These are phyloP conservation scores for Nakazawaea pomicola DNA, from an alignment of 805 yeast genomes.

Conservation along the genomic window DNA sequence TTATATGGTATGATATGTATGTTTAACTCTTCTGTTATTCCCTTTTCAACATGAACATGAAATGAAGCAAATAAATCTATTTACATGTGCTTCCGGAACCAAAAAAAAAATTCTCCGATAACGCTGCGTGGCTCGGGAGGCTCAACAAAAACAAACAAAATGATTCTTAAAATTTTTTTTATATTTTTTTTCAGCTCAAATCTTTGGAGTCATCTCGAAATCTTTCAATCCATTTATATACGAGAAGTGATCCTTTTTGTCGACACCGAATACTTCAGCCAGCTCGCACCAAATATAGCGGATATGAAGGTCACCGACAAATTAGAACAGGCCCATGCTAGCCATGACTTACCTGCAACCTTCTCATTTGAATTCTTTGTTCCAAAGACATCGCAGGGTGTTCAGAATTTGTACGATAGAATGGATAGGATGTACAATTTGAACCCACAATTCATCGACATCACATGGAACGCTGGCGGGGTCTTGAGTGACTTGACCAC, in stretches of 20 bases:
- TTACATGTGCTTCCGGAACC: no score
- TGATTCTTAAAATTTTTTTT: no score
- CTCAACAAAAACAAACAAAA: constrained; percentile 5
- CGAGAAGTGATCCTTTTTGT: no score
- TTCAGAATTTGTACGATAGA: constrained; percentile 90
- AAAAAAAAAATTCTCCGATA: no score
- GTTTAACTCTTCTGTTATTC: no score
- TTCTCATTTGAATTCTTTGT: constrained; percentile 96
- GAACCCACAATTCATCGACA: constrained; percentile 88
- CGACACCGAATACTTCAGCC: no score
- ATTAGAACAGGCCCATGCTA: constrained; percentile 33
- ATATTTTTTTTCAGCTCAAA: neutral
- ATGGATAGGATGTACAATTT: constrained; percentile 96
- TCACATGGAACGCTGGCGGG: constrained; percentile 99
- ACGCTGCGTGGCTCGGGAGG: neutral
- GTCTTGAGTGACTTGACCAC: constrained; percentile 76
- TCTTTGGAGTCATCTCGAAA: neutral
- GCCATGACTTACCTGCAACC: constrained; percentile 42
- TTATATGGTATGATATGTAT: neutral
- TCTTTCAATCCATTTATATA: no score
- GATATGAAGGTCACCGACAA: constrained; percentile 45
- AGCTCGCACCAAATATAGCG: no score
- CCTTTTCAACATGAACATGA: no score
- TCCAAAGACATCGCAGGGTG: constrained; percentile 96
- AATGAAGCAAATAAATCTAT: neutral